phyloP scores from a whole-genome alignment of 768 basidiomycete genomes.

The Auriscalpium microsporum region DNA sequence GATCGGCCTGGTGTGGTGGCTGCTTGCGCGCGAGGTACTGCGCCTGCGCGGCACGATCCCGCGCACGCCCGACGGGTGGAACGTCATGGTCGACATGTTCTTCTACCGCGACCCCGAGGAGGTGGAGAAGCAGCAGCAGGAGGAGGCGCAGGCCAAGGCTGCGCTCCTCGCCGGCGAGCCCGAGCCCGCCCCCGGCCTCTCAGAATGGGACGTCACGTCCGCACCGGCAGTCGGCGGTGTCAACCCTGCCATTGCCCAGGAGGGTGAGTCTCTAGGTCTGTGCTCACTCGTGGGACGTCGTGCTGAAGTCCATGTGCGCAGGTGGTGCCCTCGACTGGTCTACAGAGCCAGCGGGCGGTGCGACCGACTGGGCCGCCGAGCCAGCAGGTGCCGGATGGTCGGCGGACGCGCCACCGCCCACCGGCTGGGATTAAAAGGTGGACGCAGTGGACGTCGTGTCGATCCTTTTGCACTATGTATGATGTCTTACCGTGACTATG shows the following conservation, averaged over 20 bases:
- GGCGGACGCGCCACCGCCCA: constrained; percentile 3
- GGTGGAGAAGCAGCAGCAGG: constrained; percentile 95
- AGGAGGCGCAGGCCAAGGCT: constrained; percentile 81
- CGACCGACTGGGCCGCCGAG: constrained; percentile 24
- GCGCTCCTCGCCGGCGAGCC: constrained; percentile 48
- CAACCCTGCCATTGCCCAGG: constrained; percentile 64
- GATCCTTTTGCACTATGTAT: constrained; percentile 4
- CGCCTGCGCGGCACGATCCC: constrained; percentile 91
- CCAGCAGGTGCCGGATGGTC: constrained; percentile 13
- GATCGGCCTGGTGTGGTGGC: constrained; percentile 96
- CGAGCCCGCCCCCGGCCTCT: constrained; percentile 39
- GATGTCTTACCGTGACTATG: constrained; percentile 5
- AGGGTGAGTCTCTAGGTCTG: constrained; percentile 35
- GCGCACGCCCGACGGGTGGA: constrained; percentile 89
- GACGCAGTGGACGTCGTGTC: constrained; percentile 2
- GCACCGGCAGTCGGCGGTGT: constrained; percentile 62
- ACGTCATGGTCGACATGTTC: constrained; percentile 99
- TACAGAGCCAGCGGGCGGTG: constrained; percentile 23
- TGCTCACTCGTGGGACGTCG: neutral
- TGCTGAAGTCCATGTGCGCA: constrained; percentile 17
- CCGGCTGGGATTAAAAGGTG: constrained; percentile 15
- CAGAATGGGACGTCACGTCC: constrained; percentile 72
- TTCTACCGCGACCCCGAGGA: constrained; percentile 99
- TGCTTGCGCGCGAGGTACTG: constrained; percentile 95
- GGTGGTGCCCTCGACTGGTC: constrained; percentile 28